Evolutionary conservation across 345 rosid genomes (phyloP).

Genomic region (Citrus australasica): DNA sequence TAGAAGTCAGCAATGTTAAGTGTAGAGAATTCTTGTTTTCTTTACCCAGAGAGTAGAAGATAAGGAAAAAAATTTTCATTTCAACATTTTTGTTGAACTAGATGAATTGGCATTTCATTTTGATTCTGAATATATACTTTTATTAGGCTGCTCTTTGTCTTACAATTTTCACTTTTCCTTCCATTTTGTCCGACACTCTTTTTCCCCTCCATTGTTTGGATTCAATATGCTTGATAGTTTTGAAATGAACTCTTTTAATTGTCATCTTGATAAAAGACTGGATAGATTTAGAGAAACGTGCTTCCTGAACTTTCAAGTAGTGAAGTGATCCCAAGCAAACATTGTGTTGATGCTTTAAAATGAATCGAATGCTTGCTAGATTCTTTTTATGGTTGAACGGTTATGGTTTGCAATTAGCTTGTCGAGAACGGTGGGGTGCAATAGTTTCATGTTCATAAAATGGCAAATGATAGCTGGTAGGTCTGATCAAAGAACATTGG

Average conservation of each 20-base stretch:
- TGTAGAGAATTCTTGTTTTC: background rate
- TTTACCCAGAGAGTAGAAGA: background rate
- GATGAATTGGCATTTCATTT: background rate
- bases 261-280: background rate
- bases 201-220: background rate
- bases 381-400: background rate
- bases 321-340: background rate
- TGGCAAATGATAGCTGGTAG: background rate
- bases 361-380: background rate
- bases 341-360: background rate
- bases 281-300: background rate
- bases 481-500: background rate
- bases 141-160: background rate
- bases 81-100: background rate
- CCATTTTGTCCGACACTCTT: background rate
- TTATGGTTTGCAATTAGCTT: background rate
- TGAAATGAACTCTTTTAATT: background rate
- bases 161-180: background rate
- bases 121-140: background rate
- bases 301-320: background rate
- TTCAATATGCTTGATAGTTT: background rate
- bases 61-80: background rate
- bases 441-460: background rate
- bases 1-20: background rate
- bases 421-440: background rate